Evolutionary conservation across 2,329 filamentous ascomycete species (phyloP).

Genomic region (Colletotrichum sp.): DNA sequence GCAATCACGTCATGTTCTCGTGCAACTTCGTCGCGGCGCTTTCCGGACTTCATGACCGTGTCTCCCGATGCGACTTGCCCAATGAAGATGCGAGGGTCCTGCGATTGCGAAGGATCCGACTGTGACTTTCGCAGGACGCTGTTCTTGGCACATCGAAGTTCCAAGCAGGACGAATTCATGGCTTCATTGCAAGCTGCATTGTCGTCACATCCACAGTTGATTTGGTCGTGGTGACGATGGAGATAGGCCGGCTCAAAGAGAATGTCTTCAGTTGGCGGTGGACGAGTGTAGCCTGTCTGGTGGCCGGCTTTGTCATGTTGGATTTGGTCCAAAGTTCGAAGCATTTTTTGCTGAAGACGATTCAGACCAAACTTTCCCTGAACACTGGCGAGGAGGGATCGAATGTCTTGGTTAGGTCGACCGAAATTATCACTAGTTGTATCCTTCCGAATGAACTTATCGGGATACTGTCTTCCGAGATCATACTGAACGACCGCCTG

Average conservation of each 20-base stretch:
- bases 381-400: slow-evolving; percentile 27
- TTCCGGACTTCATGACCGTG: slow-evolving; percentile 42
- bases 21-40: slow-evolving; percentile 39
- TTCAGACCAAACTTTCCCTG: slow-evolving; percentile 19
- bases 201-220: neutral
- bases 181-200: slow-evolving; percentile 26
- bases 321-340: slow-evolving; percentile 19
- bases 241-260: slow-evolving; percentile 30
- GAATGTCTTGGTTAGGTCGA: slow-evolving; percentile 26
- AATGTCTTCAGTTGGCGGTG: slow-evolving; percentile 27
- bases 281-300: slow-evolving; percentile 26
- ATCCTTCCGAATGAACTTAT: slow-evolving; percentile 21
- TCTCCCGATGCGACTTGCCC: slow-evolving; percentile 40
- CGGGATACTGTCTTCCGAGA: slow-evolving; percentile 23
- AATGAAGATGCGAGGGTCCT: neutral
- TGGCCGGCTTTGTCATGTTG: slow-evolving; percentile 15
- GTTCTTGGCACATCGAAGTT: slow-evolving; percentile 30
- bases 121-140: too few relatives aligned
- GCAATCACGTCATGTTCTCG: slow-evolving; percentile 27
- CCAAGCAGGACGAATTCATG: slow-evolving; percentile 24
- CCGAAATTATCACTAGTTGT: slow-evolving; percentile 20
- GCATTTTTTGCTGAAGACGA: slow-evolving; percentile 10
- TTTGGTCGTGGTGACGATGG: slow-evolving; percentile 30
- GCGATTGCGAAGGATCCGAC: too few relatives aligned
- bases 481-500: slow-evolving; percentile 25